Conservation (phyloP, 257 asterid genomes). For the Gentiana dahurica region DNA sequence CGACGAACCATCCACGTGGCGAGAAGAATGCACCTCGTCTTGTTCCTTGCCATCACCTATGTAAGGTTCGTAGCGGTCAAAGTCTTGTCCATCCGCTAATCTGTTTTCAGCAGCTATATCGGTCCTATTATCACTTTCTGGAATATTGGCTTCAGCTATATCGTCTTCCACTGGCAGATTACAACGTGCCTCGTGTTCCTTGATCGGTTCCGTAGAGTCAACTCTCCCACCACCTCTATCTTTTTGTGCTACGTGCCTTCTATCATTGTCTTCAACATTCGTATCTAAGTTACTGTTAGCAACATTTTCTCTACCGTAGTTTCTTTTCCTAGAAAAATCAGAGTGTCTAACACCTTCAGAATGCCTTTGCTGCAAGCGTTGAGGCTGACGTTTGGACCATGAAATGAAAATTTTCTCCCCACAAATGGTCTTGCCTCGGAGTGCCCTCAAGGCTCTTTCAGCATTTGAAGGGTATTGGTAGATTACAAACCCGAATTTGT, state of each 20-base stretch:
- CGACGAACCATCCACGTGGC: conserved; percentile 11
- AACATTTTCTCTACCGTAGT: conserved; percentile 15
- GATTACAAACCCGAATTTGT: conserved; percentile 47
- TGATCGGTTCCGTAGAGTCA: conserved; percentile 19
- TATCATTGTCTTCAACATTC: conserved; percentile 13
- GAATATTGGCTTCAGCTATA: conserved; percentile 15
- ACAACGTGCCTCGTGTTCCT: conserved; percentile 15
- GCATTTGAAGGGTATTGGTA: conserved; percentile 49
- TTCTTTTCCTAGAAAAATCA: conserved; percentile 22
- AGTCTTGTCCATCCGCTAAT: conserved; percentile 22
- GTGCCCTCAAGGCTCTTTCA: conserved; percentile 47
- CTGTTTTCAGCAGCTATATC: conserved; percentile 24
- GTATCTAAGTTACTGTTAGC: conserved; percentile 14
- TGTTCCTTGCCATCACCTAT: conserved; percentile 25
- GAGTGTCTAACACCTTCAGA: conserved; percentile 20
- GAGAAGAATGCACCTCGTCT: conserved; percentile 12
- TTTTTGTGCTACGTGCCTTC: conserved; percentile 11
- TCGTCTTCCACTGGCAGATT: conserved; percentile 14
- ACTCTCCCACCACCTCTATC: conserved; percentile 15
- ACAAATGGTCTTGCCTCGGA: conserved; percentile 47
- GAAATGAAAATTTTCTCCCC: conserved; percentile 42
- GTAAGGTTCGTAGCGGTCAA: conserved; percentile 50
- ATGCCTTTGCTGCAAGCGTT: conserved; percentile 18
- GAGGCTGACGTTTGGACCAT: conserved; percentile 64
- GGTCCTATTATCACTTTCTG: conserved; percentile 34